These are phyloP conservation scores for Globisporangium camurandrum DNA, from an alignment of 352 stramenopile genomes.

Conservation along the genomic window DNA sequence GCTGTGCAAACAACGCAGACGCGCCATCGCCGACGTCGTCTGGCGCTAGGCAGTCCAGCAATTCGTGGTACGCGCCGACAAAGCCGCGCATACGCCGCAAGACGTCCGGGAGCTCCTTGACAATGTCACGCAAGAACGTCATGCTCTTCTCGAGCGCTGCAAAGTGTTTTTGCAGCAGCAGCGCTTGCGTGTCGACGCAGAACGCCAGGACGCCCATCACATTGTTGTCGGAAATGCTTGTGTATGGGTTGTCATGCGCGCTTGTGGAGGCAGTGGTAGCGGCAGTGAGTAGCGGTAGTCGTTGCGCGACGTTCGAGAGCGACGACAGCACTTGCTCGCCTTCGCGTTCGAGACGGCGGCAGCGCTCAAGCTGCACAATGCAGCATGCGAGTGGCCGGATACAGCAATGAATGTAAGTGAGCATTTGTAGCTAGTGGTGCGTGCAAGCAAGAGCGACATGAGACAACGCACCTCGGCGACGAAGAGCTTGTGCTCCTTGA, in stretches of 20 bases:
- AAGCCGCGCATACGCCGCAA: conserved; percentile 33
- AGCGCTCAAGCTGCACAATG: conserved; percentile 31
- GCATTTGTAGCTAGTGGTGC: too few species aligned
- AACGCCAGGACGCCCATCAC: conserved; percentile 40
- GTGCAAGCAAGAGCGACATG: not conserved
- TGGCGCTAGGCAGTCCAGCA: conserved; percentile 18
- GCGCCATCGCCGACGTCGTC: conserved; percentile 5
- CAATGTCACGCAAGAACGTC: conserved; percentile 42
- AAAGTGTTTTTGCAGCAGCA: conserved; percentile 61
- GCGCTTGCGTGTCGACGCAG: conserved; percentile 22
- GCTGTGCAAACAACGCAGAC: conserved; percentile 14
- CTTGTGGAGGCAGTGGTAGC: not conserved
- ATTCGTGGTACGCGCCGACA: conserved; percentile 20
- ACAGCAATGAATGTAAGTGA: not conserved
- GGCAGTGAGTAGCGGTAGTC: conserved; percentile 38
- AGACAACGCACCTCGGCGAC: conserved; percentile 29
- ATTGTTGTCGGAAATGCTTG: conserved; percentile 1
- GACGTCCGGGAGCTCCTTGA: conserved; percentile 39
- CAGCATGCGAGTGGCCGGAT: not conserved
- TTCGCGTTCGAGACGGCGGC: conserved; percentile 43
- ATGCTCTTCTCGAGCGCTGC: conserved; percentile 59
- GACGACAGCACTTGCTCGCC: conserved; percentile 58
- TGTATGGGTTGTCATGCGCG: not conserved
- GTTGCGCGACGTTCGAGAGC: conserved; percentile 55
- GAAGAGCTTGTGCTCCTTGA: conserved; percentile 65